These are phyloP conservation scores for Platanus orientalis DNA, from an alignment of 164 flowering plant species.

Conservation along the genomic window DNA sequence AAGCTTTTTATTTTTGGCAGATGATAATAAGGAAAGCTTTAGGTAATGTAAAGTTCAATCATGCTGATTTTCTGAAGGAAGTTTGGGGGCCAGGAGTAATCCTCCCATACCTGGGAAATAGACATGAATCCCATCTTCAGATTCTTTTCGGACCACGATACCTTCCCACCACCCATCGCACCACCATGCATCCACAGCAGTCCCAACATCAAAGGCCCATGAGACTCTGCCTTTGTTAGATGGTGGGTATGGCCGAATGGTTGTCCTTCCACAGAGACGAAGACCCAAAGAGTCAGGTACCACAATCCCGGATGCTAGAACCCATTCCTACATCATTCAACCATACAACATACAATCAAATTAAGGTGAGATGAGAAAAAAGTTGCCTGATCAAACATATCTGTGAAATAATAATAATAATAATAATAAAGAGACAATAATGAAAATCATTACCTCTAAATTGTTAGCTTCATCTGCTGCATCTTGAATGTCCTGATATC, in stretches of 20 bases:
- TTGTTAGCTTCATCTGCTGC: slow-evolving; percentile 58
- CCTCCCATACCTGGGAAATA: slow-evolving; percentile 66
- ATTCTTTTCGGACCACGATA: slow-evolving; percentile 51
- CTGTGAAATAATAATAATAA: not conserved
- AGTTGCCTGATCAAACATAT: not conserved
- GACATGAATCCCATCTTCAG: slow-evolving; percentile 40
- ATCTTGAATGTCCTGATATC: slow-evolving; percentile 71
- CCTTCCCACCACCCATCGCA: slow-evolving; percentile 99
- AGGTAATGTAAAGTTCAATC: too few relatives aligned
- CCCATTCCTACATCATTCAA: slow-evolving; percentile 89
- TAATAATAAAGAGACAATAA: not conserved
- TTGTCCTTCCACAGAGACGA: slow-evolving; percentile 47
- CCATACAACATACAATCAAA: slow-evolving; percentile 1
- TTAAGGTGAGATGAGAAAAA: not conserved
- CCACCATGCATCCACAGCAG: slow-evolving; percentile 81
- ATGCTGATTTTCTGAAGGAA: not conserved
- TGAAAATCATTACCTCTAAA: slow-evolving; percentile 54
- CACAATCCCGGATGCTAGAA: slow-evolving; percentile 54
- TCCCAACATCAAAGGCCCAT: slow-evolving; percentile 43
- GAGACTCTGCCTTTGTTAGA: slow-evolving; percentile 22
- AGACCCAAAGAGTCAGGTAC: slow-evolving; percentile 49
- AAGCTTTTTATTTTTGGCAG: not conserved
- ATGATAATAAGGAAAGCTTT: too few relatives aligned
- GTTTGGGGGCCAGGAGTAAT: not conserved
- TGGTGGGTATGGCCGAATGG: slow-evolving; percentile 48